Evolutionary conservation across 2,329 filamentous ascomycete species (phyloP), one percentile per base, ranked within the genome.

Genomic region (Diaporthe ilicicola): DNA sequence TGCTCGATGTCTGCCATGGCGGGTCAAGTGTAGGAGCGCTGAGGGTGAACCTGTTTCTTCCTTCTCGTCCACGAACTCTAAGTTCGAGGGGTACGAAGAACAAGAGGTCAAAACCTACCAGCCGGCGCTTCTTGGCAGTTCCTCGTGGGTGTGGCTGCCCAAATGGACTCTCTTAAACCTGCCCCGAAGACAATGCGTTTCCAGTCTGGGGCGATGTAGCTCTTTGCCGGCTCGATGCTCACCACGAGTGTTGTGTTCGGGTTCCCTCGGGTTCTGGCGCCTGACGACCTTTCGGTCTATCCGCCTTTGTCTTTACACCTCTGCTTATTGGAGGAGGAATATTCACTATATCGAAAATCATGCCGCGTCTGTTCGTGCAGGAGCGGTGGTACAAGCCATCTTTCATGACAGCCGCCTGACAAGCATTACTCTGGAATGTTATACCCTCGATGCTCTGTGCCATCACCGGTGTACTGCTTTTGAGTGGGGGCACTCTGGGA

Each of bases 351-450:
- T 32, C 56, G 9, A 62, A 62, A 10, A 62, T 62, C 24, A 62
- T 62, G 39, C 39, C 46, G 39, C 19, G 46, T 39, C 4, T 62
- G 5, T 62, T 62, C 13, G 56, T 9, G 27, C 56, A 62, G 19
- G 56, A 62, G 4, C 39, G 27, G 17, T 62, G 56, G 56, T 48
- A 62, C n/a, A 62, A 62, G 39, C 56, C 56, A n/a, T 24, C 17
- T 5, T 32, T 46, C 39, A 22, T 9, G 3, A 15, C 9, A 32
- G 55, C 55, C 13, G 39, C 55, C 15, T 62, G 56, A 39, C 56
- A 62, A 27, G 56, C 56, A 48, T 62, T 27, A 19, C 27, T 62
- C 0, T 62, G 27, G 42, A 62, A 62, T 42, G 19, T 24, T 19
- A 48, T 62, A 17, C 27, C 56, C 3, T 62, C 56, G 42, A 34